Evolutionary conservation across 768 basidiomycete genomes (phyloP).

Genomic region (Lactarius sp.): DNA sequence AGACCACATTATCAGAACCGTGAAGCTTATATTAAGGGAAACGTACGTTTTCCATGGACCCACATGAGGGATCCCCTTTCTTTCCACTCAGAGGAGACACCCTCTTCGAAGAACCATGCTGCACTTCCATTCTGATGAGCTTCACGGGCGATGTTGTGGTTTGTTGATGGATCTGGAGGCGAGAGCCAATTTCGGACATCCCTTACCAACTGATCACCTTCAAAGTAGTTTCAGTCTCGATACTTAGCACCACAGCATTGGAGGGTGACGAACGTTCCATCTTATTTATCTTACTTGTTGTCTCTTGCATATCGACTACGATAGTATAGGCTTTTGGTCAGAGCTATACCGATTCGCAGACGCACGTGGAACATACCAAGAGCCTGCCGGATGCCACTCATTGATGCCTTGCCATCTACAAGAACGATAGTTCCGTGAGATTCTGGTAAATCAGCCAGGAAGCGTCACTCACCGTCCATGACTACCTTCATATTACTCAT

Average conservation of each 20-base stretch:
- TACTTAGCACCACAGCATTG: fast-evolving
- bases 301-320: neutral
- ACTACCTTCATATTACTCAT: neutral
- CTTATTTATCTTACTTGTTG: neutral
- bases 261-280: slow-evolving; percentile 6
- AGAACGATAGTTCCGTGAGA: neutral
- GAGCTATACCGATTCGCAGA: no score
- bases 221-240: neutral
- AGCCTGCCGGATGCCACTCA: neutral
- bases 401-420: slow-evolving; percentile 4
- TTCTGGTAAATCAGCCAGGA: neutral
- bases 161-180: slow-evolving; percentile 7
- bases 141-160: neutral
- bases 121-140: neutral
- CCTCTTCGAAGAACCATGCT: neutral
- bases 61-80: neutral
- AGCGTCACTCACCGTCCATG: neutral
- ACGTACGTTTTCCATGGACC: slow-evolving; percentile 16
- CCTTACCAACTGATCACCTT: slow-evolving; percentile 4
- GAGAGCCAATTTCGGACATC: neutral
- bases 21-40: no score
- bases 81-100: neutral
- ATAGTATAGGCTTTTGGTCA: neutral
- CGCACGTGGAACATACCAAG: neutral
- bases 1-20: neutral